Conservation (phyloP, 1,139 yeast species). For the Candida sanyaensis region DNA sequence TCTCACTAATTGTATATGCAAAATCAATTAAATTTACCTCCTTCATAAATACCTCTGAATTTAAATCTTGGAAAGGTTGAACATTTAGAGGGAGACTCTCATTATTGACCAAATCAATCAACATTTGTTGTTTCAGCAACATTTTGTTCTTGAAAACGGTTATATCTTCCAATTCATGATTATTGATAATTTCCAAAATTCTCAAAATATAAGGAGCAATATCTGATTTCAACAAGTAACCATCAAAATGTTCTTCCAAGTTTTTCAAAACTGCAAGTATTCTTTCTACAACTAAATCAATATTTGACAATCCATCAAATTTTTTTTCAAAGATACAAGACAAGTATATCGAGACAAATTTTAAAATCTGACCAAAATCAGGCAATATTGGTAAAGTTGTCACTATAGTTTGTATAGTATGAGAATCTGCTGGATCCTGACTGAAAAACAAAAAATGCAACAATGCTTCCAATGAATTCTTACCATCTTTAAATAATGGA, state of each 20-base stretch:
- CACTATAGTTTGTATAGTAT: slow-evolving; percentile 47
- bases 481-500: slow-evolving; percentile 10
- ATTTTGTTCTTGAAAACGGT: slow-evolving; percentile 31
- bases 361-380: slow-evolving; percentile 54
- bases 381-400: slow-evolving; percentile 67
- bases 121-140: slow-evolving; percentile 36
- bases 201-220: slow-evolving; percentile 42
- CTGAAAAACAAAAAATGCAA: slow-evolving; percentile 70
- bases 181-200: slow-evolving; percentile 30
- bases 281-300: slow-evolving; percentile 40
- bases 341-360: slow-evolving; percentile 30
- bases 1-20: slow-evolving; percentile 56
- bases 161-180: slow-evolving; percentile 12
- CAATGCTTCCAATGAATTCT: slow-evolving; percentile 59
- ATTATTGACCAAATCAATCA: slow-evolving; percentile 31
- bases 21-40: slow-evolving; percentile 49
- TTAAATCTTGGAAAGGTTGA: slow-evolving; percentile 35
- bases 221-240: slow-evolving; percentile 41
- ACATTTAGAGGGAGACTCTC: slow-evolving; percentile 16
- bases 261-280: slow-evolving; percentile 35
- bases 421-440: slow-evolving; percentile 17
- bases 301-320: slow-evolving; percentile 21
- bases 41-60: slow-evolving; percentile 38
- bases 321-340: slow-evolving; percentile 21
- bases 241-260: slow-evolving; percentile 37